phyloP scores from a whole-genome alignment of 805 yeast species.

The Candida alai region DNA sequence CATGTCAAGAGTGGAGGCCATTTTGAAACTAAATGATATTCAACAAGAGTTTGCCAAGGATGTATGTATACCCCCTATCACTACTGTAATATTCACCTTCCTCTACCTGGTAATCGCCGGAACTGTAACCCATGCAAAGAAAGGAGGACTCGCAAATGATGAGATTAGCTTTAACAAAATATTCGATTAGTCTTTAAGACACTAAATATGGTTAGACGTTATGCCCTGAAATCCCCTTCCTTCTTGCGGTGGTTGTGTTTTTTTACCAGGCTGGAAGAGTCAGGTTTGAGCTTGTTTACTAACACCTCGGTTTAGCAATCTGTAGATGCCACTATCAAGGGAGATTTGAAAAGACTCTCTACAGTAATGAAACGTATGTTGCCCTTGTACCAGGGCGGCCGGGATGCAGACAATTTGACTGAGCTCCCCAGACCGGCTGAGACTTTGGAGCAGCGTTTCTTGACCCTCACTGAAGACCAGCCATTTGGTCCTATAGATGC shows the following conservation, averaged over 20 bases:
- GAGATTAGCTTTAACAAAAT: constrained; percentile 37
- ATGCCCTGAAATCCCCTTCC: constrained; percentile 10
- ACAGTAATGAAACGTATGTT: constrained; percentile 71
- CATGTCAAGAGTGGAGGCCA: constrained; percentile 86
- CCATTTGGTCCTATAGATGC: constrained; percentile 97
- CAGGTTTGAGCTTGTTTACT: constrained; percentile 17
- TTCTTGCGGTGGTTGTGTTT: neutral
- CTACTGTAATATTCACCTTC: neutral
- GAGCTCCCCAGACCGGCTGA: constrained; percentile 89
- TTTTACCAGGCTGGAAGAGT: neutral
- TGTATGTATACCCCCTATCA: constrained; percentile 49
- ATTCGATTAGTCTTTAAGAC: constrained; percentile 84
- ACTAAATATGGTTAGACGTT: constrained; percentile 46
- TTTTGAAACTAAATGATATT: constrained; percentile 60
- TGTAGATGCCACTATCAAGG: neutral
- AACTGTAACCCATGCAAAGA: too few relatives aligned
- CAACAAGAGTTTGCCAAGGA: constrained; percentile 58
- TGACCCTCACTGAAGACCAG: constrained; percentile 89
- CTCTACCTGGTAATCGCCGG: too few relatives aligned
- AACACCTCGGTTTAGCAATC: constrained; percentile 19
- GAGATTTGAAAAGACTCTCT: constrained; percentile 59
- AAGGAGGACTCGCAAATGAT: constrained; percentile 36
- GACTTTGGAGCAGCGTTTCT: constrained; percentile 75
- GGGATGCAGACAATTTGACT: constrained; percentile 69
- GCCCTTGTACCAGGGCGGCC: constrained; percentile 54